Base-by-base conservation (phyloP, 2,329 filamentous ascomycete species). In the Claviceps sp. region DNA sequence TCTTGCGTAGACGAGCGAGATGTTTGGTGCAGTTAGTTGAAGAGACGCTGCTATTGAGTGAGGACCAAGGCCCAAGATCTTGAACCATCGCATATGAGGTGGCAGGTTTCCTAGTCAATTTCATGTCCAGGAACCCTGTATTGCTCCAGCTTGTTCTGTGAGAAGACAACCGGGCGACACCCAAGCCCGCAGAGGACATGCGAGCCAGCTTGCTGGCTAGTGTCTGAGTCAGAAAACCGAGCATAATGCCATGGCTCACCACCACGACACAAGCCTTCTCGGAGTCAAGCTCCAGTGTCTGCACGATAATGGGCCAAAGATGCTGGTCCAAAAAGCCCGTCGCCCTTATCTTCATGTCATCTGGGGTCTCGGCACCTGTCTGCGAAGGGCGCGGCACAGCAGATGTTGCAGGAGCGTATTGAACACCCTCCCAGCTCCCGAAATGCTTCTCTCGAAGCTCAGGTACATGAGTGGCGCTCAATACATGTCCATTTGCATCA, bases 191-290 rank as follows among this genome's bases (percentile, higher is more conserved):
- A 5, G 46, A 20, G 13, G 40, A 46, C 29, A 20, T 16, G 4
- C 26, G 45, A 42, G 20, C n/a, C 5, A 87, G 76, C 3, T 78
- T 73, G 13, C 70, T 66, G 7, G 84, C 68, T 14, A 95, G 64
- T 13, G 75, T 72, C 51, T 76, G 74, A 75, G 85, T 83, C 0
- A 95, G 66, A 36, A 80, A 75, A 2, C 79, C 80, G 2, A 95
- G 75, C 42, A 95, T 80, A 54, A 95, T 83, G 16, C 90, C 89
- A 61, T 96, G 90, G 42, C 52, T 46, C 2, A 89, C 85, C 3
- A 95, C 85, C 14, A 95, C 68, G 1, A 80, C 82, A 13, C 88
- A 69, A 26, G 53, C 57, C 49, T 46, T 57, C 1, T 53, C 50
- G 9, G 48, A 26, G 5, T 49, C 52, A 0, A 53, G 47, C 1